phyloP scores from a whole-genome alignment of 306 rosid genomes.

The Dicorynia guianensis region DNA sequence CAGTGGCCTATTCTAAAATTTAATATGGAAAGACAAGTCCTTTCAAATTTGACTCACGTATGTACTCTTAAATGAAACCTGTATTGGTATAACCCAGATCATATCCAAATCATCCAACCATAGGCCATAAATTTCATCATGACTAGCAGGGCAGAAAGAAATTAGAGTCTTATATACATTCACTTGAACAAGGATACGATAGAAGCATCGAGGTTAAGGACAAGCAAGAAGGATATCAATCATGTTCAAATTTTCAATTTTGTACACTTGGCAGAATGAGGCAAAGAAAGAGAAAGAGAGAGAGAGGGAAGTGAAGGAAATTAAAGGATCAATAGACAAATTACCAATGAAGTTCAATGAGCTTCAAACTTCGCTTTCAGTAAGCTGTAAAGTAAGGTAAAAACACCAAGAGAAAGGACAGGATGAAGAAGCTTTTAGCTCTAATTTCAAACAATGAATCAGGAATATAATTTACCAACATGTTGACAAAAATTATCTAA shows the following conservation, averaged over 20 bases:
- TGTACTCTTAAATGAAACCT: slow-evolving; percentile 1
- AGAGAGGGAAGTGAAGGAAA: background rate
- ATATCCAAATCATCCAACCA: slow-evolving; percentile 19
- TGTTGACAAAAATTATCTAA: background rate
- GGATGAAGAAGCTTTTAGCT: background rate
- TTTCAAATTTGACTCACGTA: background rate
- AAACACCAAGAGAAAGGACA: slow-evolving; percentile 17
- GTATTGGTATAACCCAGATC: background rate
- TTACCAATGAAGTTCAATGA: background rate
- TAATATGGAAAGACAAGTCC: background rate
- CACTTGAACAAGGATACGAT: slow-evolving; percentile 3
- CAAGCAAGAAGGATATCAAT: slow-evolving; percentile 25
- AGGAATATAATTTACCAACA: background rate
- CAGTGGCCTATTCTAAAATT: slow-evolving; percentile 7
- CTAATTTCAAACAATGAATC: background rate
- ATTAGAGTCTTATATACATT: background rate
- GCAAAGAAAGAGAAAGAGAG: slow-evolving; percentile 27
- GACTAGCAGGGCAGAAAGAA: background rate
- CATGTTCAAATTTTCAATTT: background rate
- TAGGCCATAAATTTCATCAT: slow-evolving; percentile 29
- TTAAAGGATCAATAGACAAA: slow-evolving; percentile 6
- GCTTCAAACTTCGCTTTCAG: background rate
- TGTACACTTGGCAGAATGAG: slow-evolving; percentile 17
- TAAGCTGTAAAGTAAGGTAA: slow-evolving; percentile 15
- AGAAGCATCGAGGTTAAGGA: background rate